Evolutionary conservation across 2,329 filamentous ascomycete species (phyloP).

Genomic region (Pestalotiopsis sp.): DNA sequence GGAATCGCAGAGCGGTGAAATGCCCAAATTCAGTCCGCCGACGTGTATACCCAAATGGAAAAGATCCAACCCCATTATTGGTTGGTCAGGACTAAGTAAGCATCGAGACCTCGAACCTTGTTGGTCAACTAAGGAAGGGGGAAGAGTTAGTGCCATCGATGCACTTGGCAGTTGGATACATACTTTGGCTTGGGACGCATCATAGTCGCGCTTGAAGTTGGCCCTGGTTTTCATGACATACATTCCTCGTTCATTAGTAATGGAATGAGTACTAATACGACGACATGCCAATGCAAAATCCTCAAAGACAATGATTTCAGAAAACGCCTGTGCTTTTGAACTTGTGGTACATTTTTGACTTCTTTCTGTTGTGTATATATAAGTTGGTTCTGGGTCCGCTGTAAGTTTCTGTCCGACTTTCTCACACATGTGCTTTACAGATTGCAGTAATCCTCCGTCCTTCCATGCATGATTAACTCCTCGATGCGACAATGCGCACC

Average conservation of each 20-base stretch:
- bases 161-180: background rate
- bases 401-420: background rate
- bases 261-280: background rate
- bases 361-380: slow-evolving; percentile 5
- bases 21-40: background rate
- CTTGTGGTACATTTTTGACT: background rate
- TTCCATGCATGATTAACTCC: slow-evolving; percentile 11
- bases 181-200: no score
- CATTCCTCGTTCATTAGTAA: background rate
- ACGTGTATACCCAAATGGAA: background rate
- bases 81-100: background rate
- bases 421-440: background rate
- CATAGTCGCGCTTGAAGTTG: background rate
- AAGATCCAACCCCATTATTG: background rate
- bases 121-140: background rate
- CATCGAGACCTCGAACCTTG: background rate
- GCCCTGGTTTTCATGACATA: background rate
- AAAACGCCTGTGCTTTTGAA: background rate
- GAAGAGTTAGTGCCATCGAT: background rate
- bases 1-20: background rate
- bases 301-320: background rate
- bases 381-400: background rate
- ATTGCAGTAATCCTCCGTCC: background rate
- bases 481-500: slow-evolving; percentile 4
- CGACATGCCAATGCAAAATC: background rate